phyloP scores from a whole-genome alignment of 2,329 filamentous ascomycete species.

The Nemania sp. region DNA sequence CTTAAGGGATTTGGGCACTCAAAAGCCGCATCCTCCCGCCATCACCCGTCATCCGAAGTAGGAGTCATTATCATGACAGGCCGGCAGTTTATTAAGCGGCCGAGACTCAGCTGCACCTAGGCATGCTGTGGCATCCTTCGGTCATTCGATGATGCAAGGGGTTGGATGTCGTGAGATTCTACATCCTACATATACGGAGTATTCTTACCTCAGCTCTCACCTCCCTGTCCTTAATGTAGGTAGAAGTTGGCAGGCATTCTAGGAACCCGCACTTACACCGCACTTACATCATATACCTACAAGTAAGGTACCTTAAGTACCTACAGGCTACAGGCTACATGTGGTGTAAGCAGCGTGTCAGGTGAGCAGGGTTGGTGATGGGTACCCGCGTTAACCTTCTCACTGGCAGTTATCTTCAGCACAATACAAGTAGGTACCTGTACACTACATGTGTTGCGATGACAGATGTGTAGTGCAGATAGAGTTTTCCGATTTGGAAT shows the following conservation, averaged over 20 bases:
- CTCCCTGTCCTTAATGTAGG: not conserved
- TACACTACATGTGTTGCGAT: constrained; percentile 1
- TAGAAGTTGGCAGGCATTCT: too few relatives aligned
- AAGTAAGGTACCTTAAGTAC: too few relatives aligned
- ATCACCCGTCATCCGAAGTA: not conserved
- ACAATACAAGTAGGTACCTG: too few relatives aligned
- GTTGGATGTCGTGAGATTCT: not conserved
- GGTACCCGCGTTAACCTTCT: too few relatives aligned
- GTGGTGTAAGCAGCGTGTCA: too few relatives aligned
- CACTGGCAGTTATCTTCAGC: too few relatives aligned
- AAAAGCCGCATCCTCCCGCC: not conserved
- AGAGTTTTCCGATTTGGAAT: constrained; percentile 24
- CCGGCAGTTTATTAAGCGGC: not conserved
- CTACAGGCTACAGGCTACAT: too few relatives aligned
- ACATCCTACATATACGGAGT: too few relatives aligned
- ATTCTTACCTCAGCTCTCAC: not conserved
- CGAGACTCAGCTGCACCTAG: not conserved
- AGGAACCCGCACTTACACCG: too few relatives aligned
- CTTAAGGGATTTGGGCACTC: not conserved
- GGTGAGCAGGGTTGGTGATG: too few relatives aligned
- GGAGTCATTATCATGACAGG: not conserved
- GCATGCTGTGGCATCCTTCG: not conserved
- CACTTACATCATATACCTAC: too few relatives aligned
- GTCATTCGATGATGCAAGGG: not conserved
- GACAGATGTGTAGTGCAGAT: constrained; percentile 18